Percentiles rank a stretch among this genome's conserved stretches.
Conservation (phyloP, 371 early-diverging fungal species). For the Umbelopsis sp. region DNA sequence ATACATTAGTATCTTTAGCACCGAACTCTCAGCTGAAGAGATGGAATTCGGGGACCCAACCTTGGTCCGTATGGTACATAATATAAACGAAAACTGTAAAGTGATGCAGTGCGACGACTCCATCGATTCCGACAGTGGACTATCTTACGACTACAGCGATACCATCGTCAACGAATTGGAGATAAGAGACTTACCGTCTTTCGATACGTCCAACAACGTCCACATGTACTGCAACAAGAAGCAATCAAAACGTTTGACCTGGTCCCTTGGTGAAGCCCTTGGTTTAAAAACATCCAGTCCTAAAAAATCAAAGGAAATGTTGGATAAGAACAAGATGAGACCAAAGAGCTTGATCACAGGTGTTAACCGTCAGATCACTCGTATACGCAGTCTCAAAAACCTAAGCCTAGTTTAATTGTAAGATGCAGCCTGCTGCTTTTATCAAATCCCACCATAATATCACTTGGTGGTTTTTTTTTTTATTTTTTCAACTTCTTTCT, state of each 20-base stretch:
- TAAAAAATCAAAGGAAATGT: constrained; percentile 1
- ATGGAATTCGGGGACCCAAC: constrained; percentile 4
- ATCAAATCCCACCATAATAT: too few species aligned
- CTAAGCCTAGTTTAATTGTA: too few species aligned
- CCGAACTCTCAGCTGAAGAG: neutral
- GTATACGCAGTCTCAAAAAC: constrained; percentile 8
- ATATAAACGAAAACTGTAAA: neutral
- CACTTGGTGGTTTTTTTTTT: too few species aligned
- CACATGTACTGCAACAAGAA: neutral
- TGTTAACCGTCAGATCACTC: constrained; percentile 11
- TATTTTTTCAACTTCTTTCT: too few species aligned
- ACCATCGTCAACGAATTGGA: constrained; percentile 10
- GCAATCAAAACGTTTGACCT: constrained; percentile 2
- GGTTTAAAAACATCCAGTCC: neutral
- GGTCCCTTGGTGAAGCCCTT: constrained; percentile 1
- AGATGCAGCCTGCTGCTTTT: too few species aligned
- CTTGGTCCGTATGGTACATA: neutral
- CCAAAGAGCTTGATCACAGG: constrained; percentile 5
- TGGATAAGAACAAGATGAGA: neutral
- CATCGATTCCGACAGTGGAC: neutral
- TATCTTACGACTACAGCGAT: constrained; percentile 7
- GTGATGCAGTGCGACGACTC: neutral
- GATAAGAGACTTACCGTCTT: neutral
- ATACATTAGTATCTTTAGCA: constrained; percentile 10
- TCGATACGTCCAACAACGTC: neutral